Evolutionary conservation across 768 basidiomycete genomes (phyloP).

Genomic region (Wakefieldia striispora): DNA sequence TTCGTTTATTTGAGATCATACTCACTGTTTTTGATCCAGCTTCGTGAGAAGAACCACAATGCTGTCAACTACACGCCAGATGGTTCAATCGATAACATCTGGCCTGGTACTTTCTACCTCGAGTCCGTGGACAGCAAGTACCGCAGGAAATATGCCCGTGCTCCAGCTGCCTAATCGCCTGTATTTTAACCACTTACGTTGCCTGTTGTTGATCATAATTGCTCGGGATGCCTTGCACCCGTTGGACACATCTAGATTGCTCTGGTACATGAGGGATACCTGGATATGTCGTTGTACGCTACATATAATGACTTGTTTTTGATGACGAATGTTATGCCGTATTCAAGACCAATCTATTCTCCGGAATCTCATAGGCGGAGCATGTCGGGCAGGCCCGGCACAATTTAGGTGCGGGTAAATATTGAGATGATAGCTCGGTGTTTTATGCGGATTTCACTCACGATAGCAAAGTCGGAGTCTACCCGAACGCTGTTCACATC

Average conservation of each 20-base stretch:
- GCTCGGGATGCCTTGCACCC: background rate
- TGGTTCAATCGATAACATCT: slow-evolving; percentile 88
- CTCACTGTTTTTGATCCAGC: slow-evolving; percentile 44
- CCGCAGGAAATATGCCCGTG: slow-evolving; percentile 79
- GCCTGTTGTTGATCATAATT: background rate
- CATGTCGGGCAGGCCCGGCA: too few relatives aligned
- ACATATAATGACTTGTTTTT: slow-evolving; percentile 11
- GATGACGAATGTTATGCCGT: background rate
- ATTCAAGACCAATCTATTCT: too few relatives aligned
- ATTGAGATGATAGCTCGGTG: too few relatives aligned
- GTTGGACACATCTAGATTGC: slow-evolving; percentile 12
- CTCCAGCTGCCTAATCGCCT: slow-evolving; percentile 28
- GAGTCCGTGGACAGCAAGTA: slow-evolving; percentile 86
- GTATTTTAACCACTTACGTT: slow-evolving; percentile 1
- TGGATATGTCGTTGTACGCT: background rate
- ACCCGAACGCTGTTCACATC: too few relatives aligned
- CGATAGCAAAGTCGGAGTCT: too few relatives aligned
- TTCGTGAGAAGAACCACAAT: slow-evolving; percentile 97
- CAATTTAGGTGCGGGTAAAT: too few relatives aligned
- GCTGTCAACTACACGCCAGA: slow-evolving; percentile 79
- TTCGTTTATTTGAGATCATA: background rate
- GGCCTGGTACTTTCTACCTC: slow-evolving; percentile 93
- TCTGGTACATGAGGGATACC: slow-evolving; percentile 7
- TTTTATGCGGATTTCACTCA: too few relatives aligned
- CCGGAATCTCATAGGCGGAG: too few relatives aligned